Base-by-base conservation (phyloP, 2,329 filamentous ascomycete genomes). In the Cercospora sojina region DNA sequence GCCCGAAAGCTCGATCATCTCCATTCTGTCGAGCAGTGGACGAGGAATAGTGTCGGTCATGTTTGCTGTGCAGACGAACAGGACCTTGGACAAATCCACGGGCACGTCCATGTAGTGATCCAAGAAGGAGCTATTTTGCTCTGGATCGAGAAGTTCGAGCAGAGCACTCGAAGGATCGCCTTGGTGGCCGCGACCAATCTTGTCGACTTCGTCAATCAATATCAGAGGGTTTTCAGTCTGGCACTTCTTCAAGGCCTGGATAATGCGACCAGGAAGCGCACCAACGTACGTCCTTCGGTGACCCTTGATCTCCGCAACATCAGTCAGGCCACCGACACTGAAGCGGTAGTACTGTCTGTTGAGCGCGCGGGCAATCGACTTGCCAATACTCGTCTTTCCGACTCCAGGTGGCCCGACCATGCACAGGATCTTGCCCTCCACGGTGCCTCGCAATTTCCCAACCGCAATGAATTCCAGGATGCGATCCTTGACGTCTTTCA, bases 71-170 rank as follows among this genome's bases (percentile, higher is more conserved):
- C 95, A 99, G 49, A 99, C 95, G 77, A 99, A 99, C 23, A 99
- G 85, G 2, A 99, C 95, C 82, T 98, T 98, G 59, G 93, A 97
- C 59, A 99, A 84, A 77, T 99, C 95, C 5, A 99, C 94, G 0
- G 95, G 95, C 0, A 99, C 93, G 78, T 99, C 95, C 87, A 99
- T 92, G 81, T 99, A 99, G 79, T 99, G 95, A 74, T 99, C 95
- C 70, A 99, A 80, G 86, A 99, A 99, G 25, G 93, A 97, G 77
- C 85, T 93, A 82, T 99, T 99, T 78, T 99, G 95, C 79, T 99
- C 95, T 0, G 95, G 95, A 72, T 99, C 95, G 18, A 99, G 88
- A 59, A 99, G 81, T 78, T 99, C 95, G 3, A 99, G 87, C 62
- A 99, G 84, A 31, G 95, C 95, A 20, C 94, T 97, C 1, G 95